Conservation (phyloP, 352 stramenopile species). For the Phytophthora pisi region DNA sequence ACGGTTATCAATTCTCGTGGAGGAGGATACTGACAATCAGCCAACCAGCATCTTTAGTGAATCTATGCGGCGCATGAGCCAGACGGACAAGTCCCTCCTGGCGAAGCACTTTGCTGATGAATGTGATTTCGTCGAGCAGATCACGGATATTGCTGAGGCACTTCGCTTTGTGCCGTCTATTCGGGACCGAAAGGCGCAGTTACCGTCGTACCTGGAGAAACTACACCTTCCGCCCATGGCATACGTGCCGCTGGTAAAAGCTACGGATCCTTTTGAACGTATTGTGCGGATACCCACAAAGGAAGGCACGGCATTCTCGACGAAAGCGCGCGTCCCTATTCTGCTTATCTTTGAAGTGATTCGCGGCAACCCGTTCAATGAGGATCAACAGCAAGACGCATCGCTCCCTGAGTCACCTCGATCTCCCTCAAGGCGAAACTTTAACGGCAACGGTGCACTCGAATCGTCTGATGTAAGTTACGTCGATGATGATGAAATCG, state of each 20-base stretch:
- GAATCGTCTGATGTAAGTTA: constrained; percentile 68
- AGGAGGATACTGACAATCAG: constrained; percentile 75
- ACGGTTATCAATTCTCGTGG: constrained; percentile 51
- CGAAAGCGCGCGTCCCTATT: constrained; percentile 86
- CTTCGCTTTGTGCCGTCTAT: constrained; percentile 85
- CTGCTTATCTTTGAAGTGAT: constrained; percentile 91
- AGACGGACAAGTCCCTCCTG: constrained; percentile 80
- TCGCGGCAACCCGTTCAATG: constrained; percentile 68
- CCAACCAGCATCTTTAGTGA: constrained; percentile 78
- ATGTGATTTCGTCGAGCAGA: constrained; percentile 89
- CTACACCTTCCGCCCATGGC: constrained; percentile 87
- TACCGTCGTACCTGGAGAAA: constrained; percentile 84
- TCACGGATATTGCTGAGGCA: constrained; percentile 86
- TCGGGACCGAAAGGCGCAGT: constrained; percentile 76
- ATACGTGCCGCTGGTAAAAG: constrained; percentile 88
- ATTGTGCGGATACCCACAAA: constrained; percentile 86
- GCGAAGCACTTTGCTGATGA: constrained; percentile 88
- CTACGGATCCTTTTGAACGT: constrained; percentile 87
- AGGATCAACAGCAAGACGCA: constrained; percentile 47
- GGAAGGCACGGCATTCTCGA: constrained; percentile 89
- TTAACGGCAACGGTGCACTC: constrained; percentile 45
- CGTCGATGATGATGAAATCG: constrained; percentile 82
- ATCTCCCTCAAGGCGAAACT: constrained; percentile 49
- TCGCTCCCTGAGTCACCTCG: constrained; percentile 51
- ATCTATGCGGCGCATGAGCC: constrained; percentile 74